A percentile compares a stretch with the other conserved stretches of the same genome.
These are phyloP conservation scores for Cercospora nicotianae DNA, from an alignment of 2,329 filamentous ascomycete genomes.

Conservation along the genomic window DNA sequence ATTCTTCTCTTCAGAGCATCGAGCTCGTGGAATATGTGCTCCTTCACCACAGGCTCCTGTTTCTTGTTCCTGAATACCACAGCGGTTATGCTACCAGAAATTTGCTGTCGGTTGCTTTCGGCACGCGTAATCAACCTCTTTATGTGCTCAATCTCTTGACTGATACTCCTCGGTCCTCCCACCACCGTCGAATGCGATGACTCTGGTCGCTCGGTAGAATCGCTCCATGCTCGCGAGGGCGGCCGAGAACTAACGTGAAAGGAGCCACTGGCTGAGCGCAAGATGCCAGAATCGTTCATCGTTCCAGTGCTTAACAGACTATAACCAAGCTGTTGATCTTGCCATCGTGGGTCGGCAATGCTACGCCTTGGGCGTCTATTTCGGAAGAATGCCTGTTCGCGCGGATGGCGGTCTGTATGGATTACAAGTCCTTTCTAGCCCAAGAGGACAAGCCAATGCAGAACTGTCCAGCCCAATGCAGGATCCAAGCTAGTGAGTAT, in stretches of 20 bases:
- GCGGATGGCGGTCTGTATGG: not conserved
- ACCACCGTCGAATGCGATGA: conserved; percentile 9
- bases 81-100: conserved; percentile 31
- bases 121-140: conserved; percentile 30
- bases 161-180: conserved; percentile 20
- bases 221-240: conserved; percentile 21
- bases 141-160: conserved; percentile 34
- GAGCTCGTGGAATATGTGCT: conserved; percentile 33
- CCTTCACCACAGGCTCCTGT: conserved; percentile 18
- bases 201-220: conserved; percentile 18
- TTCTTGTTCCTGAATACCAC: conserved; percentile 31
- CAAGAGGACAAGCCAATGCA: conserved; percentile 4
- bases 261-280: conserved; percentile 13
- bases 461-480: not conserved
- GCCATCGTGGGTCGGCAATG: not conserved
- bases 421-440: not conserved
- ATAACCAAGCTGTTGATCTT: not conserved
- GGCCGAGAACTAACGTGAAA: conserved; percentile 14
- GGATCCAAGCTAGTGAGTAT: conserved; percentile 11
- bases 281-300: conserved; percentile 14
- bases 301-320: not conserved
- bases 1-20: conserved; percentile 37
- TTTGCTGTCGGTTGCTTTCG: conserved; percentile 20
- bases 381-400: not conserved
- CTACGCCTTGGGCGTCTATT: not conserved